phyloP scores from a whole-genome alignment of 768 basidiomycete species.

The Xanthoconium stramineum region DNA sequence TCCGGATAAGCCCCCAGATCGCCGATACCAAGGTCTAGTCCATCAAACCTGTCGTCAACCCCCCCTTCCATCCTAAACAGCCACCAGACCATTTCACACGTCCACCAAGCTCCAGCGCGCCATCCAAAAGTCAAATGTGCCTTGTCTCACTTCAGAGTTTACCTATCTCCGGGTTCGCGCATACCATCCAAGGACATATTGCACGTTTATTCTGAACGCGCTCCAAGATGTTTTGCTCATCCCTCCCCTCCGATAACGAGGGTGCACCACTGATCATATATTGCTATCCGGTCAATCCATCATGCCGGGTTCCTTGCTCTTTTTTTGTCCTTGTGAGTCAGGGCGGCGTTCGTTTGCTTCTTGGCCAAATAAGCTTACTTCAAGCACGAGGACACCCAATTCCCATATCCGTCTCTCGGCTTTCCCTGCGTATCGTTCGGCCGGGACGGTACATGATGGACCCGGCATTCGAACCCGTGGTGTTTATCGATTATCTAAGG shows the following conservation, averaged over 20 bases:
- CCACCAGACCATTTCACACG: slow-evolving; percentile 15
- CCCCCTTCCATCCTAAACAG: neutral
- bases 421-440: neutral
- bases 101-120: neutral
- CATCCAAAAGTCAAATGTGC: slow-evolving; percentile 13
- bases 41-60: slow-evolving; percentile 1
- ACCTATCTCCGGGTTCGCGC: neutral
- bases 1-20: neutral
- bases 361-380: neutral
- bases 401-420: neutral
- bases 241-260: neutral
- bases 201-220: neutral
- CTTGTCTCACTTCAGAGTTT: neutral
- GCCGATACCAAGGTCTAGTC: neutral
- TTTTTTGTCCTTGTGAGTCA: neutral
- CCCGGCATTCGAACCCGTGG: neutral
- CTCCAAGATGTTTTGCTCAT: neutral
- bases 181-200: slow-evolving; percentile 10
- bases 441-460: neutral
- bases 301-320: neutral
- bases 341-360: neutral
- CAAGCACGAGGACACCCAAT: neutral
- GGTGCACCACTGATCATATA: neutral
- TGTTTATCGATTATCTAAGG: neutral
- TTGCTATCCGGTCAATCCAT: neutral